Evolutionary conservation across 2,329 filamentous ascomycete genomes (phyloP), one percentile per base, ranked within the genome.

Genomic region (Shiraia sp.): DNA sequence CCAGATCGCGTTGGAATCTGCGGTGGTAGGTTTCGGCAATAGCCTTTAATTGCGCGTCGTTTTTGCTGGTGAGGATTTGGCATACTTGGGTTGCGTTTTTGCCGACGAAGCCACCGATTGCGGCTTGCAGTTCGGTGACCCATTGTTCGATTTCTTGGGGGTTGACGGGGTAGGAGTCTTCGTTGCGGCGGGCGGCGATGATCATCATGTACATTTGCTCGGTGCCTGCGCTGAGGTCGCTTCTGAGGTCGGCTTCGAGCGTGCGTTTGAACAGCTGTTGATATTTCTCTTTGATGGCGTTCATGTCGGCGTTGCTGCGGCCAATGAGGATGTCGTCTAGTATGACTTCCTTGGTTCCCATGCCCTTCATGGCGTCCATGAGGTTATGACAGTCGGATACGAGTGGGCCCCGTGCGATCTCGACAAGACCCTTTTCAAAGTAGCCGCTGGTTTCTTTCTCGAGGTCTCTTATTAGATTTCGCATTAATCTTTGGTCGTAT

Each of bases 301-400:
- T 79, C 27, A 99, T 76, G 58, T 97, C 92, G 24, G 90, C 90
- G 61, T 97, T 97, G 25, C 84, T 87, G 25, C 92, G 82, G 7
- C 84, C 79, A 3, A 96, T 80, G 2, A 97, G 78, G 5, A 96
- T 79, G 56, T 97, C 92, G 65, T 96, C 93, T 35, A 99, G 77
- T 1, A 93, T 77, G 40, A 76, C 75, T 64, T 97, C 92, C 59
- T 95, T 95, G 1, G 92, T 97, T 6, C 93, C 93, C 1, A 82
- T 66, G 0, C 92, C 90, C 34, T 83, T 77, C 74, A 96, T 83
- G 1, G 90, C 86, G 2, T 85, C 77, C 59, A 85, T 77, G 7
- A 93, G 73, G 38, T 82, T 79, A 59, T 85, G 76, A 3, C 86
- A 85, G 65, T 97, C 92, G 49, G 89, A 79, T 34, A 82, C 74